Evolutionary conservation across 148 eudicot genomes (phyloP).

Genomic region (Vaccinium myrtillus): DNA sequence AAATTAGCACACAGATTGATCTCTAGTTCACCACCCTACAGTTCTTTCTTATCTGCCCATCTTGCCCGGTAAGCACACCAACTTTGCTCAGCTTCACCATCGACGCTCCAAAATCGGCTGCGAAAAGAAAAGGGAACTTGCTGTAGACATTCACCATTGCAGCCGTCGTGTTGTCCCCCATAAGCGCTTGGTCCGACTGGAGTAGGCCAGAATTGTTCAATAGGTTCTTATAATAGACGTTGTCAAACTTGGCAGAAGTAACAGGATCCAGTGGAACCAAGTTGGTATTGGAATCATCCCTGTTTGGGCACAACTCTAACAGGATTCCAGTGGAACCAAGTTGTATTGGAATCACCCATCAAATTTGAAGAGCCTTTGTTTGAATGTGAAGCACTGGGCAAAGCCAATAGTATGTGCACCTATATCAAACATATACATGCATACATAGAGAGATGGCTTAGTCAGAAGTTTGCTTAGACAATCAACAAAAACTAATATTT

Average conservation of each 20-base stretch:
- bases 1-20: neutral
- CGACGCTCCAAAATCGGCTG: slow-evolving; percentile 51
- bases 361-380: slow-evolving; percentile 61
- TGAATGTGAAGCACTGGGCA: slow-evolving; percentile 64
- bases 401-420: slow-evolving; percentile 83
- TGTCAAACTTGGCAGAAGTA: slow-evolving; percentile 52
- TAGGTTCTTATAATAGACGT: slow-evolving; percentile 49
- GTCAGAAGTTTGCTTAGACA: neutral
- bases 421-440: slow-evolving; percentile 10
- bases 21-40: slow-evolving; percentile 57
- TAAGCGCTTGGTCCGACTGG: slow-evolving; percentile 66
- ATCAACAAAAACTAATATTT: too few relatives aligned
- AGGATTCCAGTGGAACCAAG: slow-evolving; percentile 54
- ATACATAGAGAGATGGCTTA: neutral
- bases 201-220: slow-evolving; percentile 59
- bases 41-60: slow-evolving; percentile 61
- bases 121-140: slow-evolving; percentile 40
- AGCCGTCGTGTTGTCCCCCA: slow-evolving; percentile 49
- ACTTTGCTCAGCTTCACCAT: slow-evolving; percentile 55
- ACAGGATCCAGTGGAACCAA: slow-evolving; percentile 56
- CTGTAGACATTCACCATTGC: slow-evolving; percentile 43
- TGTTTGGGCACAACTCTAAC: slow-evolving; percentile 53
- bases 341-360: slow-evolving; percentile 48
- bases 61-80: slow-evolving; percentile 57
- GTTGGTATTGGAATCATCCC: slow-evolving; percentile 45